Percentiles rank a stretch among this genome's conserved stretches.
Evolutionary conservation across 441 rosid species (phyloP).

Genomic region (Populus trichocarpa): DNA sequence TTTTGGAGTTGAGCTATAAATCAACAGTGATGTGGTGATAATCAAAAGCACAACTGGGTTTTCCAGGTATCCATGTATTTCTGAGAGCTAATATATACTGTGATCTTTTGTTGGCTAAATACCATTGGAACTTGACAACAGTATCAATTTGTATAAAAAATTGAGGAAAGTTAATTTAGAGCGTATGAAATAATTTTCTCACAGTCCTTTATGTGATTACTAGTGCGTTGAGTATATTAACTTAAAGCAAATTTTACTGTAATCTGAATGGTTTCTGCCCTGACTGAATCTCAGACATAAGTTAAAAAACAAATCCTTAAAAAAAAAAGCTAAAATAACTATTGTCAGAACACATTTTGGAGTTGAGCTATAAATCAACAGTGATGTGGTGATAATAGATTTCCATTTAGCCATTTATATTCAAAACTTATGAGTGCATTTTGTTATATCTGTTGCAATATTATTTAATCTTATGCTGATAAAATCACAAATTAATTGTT

Average conservation of each 20-base stretch:
- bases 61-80: conserved; percentile 52
- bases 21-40: not conserved
- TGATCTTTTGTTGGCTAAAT: conserved; percentile 5
- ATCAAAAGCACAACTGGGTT: no score
- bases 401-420: not conserved
- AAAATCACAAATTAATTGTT: not conserved
- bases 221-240: not conserved
- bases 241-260: not conserved
- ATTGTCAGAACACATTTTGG: not conserved
- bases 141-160: not conserved
- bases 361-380: not conserved
- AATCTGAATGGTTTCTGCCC: not conserved
- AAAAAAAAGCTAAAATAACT: not conserved
- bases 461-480: not conserved
- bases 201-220: not conserved
- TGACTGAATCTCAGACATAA: not conserved
- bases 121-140: not conserved
- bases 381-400: not conserved
- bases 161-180: not conserved
- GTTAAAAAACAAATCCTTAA: not conserved
- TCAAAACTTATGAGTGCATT: not conserved
- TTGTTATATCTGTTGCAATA: not conserved
- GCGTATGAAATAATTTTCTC: not conserved
- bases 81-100: not conserved
- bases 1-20: not conserved